Conservation (phyloP, 257 asterid species). For the Solanum ossicruentum region DNA sequence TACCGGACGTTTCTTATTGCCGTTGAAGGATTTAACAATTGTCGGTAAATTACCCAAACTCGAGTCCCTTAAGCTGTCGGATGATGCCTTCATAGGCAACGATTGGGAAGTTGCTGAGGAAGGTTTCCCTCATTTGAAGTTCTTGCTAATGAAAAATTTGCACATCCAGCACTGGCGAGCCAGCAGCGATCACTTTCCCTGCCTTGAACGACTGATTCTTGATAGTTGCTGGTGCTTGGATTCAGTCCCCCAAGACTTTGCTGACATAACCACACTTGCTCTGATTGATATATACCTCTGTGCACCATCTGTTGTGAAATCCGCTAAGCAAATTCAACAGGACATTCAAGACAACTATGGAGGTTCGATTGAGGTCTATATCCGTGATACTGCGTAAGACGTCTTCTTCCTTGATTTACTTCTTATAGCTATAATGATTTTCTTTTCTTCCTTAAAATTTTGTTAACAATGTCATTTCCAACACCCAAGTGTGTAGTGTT, state of each 20-base stretch:
- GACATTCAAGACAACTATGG: conserved; percentile 3
- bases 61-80: not conserved
- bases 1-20: not conserved
- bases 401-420: not conserved
- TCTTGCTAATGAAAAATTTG: not conserved
- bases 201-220: conserved; percentile 5
- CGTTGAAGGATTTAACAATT: not conserved
- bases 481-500: no score
- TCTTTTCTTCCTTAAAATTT: no score
- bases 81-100: not conserved
- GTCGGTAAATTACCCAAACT: not conserved
- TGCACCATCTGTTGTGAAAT: not conserved
- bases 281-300: not conserved
- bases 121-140: not conserved
- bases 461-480: no score
- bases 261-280: not conserved
- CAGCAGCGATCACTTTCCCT: conserved; percentile 1
- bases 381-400: not conserved
- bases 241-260: conserved; percentile 6
- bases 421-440: no score
- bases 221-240: not conserved
- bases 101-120: not conserved
- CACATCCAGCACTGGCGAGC: not conserved
- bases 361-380: not conserved
- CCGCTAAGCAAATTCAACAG: conserved; percentile 15